A percentile compares a stretch with the other conserved stretches of the same genome.
phyloP scores from a whole-genome alignment of 2,329 filamentous ascomycete genomes.

The Neodidymelliopsis sp. region DNA sequence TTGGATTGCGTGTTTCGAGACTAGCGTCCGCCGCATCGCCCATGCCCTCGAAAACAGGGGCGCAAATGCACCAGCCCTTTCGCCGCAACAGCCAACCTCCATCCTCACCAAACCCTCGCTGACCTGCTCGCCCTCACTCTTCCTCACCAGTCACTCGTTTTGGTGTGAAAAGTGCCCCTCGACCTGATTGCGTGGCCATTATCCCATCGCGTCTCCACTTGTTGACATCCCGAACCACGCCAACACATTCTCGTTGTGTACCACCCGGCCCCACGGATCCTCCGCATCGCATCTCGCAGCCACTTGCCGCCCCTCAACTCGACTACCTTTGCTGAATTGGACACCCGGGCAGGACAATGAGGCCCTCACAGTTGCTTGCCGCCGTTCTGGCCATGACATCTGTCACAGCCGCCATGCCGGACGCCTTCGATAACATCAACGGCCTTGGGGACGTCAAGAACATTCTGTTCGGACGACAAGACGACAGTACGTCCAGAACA shows the following conservation, averaged over 20 bases:
- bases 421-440: constrained; percentile 42
- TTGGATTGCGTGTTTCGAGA: constrained; percentile 9
- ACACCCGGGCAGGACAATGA: constrained; percentile 35
- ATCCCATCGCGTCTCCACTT: constrained; percentile 28
- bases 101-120: neutral
- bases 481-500: constrained; percentile 30
- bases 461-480: constrained; percentile 42
- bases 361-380: constrained; percentile 49
- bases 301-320: constrained; percentile 14
- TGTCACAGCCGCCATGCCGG: constrained; percentile 43
- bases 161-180: constrained; percentile 26
- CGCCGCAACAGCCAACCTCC: constrained; percentile 9
- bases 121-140: constrained; percentile 14
- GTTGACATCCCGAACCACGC: constrained; percentile 43
- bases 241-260: constrained; percentile 34
- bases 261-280: constrained; percentile 27
- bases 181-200: constrained; percentile 24
- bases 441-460: constrained; percentile 38
- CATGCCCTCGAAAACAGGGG: neutral
- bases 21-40: constrained; percentile 19
- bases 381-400: constrained; percentile 49
- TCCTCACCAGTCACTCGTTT: constrained; percentile 50
- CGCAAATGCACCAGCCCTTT: constrained; percentile 16
- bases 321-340: constrained; percentile 5
- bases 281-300: constrained; percentile 25